Evolutionary conservation across 2,329 filamentous ascomycete genomes (phyloP), one percentile per base, ranked within the genome.

Genomic region (Sporothrix schenckii): DNA sequence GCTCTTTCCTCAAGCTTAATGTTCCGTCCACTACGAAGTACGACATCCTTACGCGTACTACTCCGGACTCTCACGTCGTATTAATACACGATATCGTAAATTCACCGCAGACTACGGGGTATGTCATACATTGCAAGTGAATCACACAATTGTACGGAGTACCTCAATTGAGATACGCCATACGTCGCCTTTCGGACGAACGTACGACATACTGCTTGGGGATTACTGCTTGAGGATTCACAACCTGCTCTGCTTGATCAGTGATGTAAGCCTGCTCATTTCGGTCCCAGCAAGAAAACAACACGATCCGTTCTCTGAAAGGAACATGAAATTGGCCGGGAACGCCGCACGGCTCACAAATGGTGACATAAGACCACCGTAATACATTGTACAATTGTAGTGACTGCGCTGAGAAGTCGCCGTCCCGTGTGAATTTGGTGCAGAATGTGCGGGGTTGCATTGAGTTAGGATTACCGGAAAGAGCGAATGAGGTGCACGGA

Each of bases 391-490:
- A 52, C 19, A 60, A n/a, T 41, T n/a, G 16, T 19, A 21, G 19
- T 49, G 34, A 10, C 34, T 6, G 34, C 34, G 34, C 34, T 34
- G 34, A n/a, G 34, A 34, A 34, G 34, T 34, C 34, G 34, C 1
- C 6, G 5, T 34, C 34, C 41, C n/a, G 21, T 19, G 27, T 34
- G 44, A 21, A 16, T 52, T 16, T 53, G 63, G 30, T 47, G 47
- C 49, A 21, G 63, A 49, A 68, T 68, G 47, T 68, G 66, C 52
- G 52, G 39, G 52, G 66, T 56, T 58, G 66, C 66, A 49, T 58
- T 39, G 24, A 52, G 65, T 41, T 52, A 4, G 24, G 24, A 50
- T 3, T n/a, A 60, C 56, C 10, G 56, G 56, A 61, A 44, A 61
- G 56, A 44, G 39, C 34, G 24, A n/a, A 44, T 24, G 56, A 61